Evolutionary conservation across 441 rosid genomes (phyloP).

Genomic region (Iberis amara): DNA sequence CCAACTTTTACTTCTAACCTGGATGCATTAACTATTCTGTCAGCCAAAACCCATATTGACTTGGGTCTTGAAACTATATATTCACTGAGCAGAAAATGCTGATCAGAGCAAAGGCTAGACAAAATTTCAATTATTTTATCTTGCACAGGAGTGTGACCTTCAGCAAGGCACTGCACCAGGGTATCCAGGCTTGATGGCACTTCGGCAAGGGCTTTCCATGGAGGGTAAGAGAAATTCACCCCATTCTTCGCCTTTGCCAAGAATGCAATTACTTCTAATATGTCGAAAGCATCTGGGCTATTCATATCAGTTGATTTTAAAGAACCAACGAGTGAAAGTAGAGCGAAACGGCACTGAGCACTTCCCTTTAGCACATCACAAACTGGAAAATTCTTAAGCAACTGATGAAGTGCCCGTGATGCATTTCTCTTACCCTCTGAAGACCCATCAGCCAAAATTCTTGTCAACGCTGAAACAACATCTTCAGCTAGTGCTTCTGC

Average conservation of each 20-base stretch:
- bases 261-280: conserved; percentile 78
- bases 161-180: conserved; percentile 62
- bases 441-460: conserved; percentile 82
- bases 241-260: conserved; percentile 61
- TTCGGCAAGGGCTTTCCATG: conserved; percentile 90
- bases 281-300: conserved; percentile 68
- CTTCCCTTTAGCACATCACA: conserved; percentile 70
- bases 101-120: conserved; percentile 83
- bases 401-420: conserved; percentile 86
- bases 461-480: conserved; percentile 79
- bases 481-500: conserved; percentile 71
- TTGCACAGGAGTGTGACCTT: conserved; percentile 67
- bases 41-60: conserved; percentile 59
- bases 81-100: conserved; percentile 67
- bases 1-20: conserved; percentile 78
- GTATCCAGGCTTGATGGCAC: conserved; percentile 68
- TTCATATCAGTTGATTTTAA: conserved; percentile 58
- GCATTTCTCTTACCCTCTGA: conserved; percentile 81
- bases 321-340: conserved; percentile 83
- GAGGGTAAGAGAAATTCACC: conserved; percentile 54
- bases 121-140: conserved; percentile 88
- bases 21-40: conserved; percentile 60
- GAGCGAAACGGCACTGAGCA: conserved; percentile 74
- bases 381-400: conserved; percentile 64
- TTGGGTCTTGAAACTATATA: conserved; percentile 52